Percentiles rank a stretch among this genome's conserved stretches.
These are phyloP conservation scores for Suillus cothurnatus DNA, from an alignment of 768 basidiomycete genomes.

Conservation along the genomic window DNA sequence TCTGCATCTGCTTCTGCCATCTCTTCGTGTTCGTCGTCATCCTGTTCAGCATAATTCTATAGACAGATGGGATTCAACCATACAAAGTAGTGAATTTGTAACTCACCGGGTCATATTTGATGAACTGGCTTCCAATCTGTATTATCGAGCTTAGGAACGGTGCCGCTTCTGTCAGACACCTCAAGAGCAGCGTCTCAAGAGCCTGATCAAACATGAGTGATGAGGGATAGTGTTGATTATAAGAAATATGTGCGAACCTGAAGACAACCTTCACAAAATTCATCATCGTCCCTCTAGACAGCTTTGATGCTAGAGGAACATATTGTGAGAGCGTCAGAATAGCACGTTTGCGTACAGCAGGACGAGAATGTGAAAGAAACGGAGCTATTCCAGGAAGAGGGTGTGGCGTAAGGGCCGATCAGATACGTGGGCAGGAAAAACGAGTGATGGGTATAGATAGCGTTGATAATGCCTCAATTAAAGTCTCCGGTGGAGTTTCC, in stretches of 20 bases:
- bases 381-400: slow-evolving; percentile 71
- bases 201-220: slow-evolving; percentile 49
- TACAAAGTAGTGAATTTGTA: background rate
- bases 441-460: slow-evolving; percentile 87
- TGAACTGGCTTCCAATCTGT: slow-evolving; percentile 69
- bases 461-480: slow-evolving; percentile 82
- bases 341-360: slow-evolving; percentile 91
- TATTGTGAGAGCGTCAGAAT: slow-evolving; percentile 86
- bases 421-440: slow-evolving; percentile 71
- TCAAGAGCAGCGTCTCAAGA: slow-evolving; percentile 80
- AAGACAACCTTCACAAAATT: slow-evolving; percentile 76
- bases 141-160: slow-evolving; percentile 70
- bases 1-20: slow-evolving; percentile 57
- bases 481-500: slow-evolving; percentile 74
- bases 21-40: slow-evolving; percentile 64
- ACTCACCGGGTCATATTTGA: slow-evolving; percentile 90
- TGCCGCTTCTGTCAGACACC: slow-evolving; percentile 82
- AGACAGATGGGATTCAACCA: slow-evolving; percentile 11
- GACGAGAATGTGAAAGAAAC: slow-evolving; percentile 71
- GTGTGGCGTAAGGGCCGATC: slow-evolving; percentile 50
- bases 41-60: slow-evolving; percentile 76
- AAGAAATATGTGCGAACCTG: slow-evolving; percentile 49
- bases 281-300: slow-evolving; percentile 76
- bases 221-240: slow-evolving; percentile 11
- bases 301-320: slow-evolving; percentile 72